These are phyloP conservation scores for Mycena venus DNA, from an alignment of 768 basidiomycete species.

Conservation along the genomic window DNA sequence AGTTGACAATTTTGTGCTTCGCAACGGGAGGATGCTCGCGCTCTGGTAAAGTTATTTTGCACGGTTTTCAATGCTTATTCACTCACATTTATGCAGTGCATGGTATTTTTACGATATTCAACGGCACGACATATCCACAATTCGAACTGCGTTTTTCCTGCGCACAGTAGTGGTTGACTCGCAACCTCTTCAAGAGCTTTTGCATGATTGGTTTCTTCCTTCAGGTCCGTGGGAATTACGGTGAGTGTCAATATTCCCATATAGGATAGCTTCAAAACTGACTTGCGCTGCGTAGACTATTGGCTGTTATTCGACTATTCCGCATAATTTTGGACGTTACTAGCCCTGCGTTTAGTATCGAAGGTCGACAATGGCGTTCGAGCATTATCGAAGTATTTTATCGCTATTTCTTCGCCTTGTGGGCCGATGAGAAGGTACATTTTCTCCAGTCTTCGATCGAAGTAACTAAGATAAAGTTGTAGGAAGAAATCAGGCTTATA, in stretches of 20 bases:
- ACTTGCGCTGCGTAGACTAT: too few relatives aligned
- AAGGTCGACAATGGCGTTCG: constrained; percentile 77
- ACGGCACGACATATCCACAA: constrained; percentile 61
- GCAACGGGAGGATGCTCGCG: constrained; percentile 70
- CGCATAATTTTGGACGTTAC: constrained; percentile 76
- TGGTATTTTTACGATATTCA: constrained; percentile 82
- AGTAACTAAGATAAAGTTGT: background rate
- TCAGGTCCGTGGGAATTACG: constrained; percentile 62
- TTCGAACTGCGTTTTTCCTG: constrained; percentile 69
- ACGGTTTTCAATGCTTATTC: background rate
- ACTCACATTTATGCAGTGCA: constrained; percentile 54
- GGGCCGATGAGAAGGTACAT: constrained; percentile 73
- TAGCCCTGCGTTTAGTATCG: constrained; percentile 70
- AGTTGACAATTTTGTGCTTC: constrained; percentile 79
- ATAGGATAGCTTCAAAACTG: too few relatives aligned
- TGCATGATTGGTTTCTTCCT: constrained; percentile 56
- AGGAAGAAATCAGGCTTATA: constrained; percentile 80
- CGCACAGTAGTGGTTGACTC: constrained; percentile 73
- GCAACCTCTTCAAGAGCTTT: constrained; percentile 68
- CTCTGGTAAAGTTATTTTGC: constrained; percentile 61
- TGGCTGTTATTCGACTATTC: constrained; percentile 69
- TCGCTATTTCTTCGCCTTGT: constrained; percentile 71
- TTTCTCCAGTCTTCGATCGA: background rate
- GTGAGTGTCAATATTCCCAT: constrained; percentile 55
- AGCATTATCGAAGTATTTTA: constrained; percentile 71